Evolutionary conservation across 2,329 filamentous ascomycete species (phyloP).

Genomic region (Aspergillus intermedius): DNA sequence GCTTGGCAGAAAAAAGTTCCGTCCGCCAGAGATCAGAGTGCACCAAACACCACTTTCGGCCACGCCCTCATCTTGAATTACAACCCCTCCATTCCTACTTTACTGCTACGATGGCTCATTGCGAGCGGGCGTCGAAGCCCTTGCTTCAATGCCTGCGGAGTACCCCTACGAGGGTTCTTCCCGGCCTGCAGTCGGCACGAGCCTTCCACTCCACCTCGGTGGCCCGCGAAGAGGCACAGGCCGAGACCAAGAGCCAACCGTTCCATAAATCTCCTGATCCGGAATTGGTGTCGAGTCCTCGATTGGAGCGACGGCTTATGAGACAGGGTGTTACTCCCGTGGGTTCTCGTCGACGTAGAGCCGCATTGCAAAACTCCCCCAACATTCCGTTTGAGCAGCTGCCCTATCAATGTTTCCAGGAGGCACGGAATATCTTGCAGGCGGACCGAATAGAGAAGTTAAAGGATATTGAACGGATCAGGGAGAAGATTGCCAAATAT

Average conservation of each 20-base stretch:
- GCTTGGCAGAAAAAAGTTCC: slow-evolving; percentile 31
- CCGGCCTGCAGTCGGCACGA: slow-evolving; percentile 34
- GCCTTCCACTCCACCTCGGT: slow-evolving; percentile 44
- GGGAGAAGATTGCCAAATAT: slow-evolving; percentile 62
- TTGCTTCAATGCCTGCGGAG: slow-evolving; percentile 37
- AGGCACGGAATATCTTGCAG: slow-evolving; percentile 75
- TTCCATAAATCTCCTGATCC: slow-evolving; percentile 51
- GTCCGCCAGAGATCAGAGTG: slow-evolving; percentile 14
- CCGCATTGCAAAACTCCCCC: slow-evolving; percentile 58
- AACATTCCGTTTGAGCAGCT: slow-evolving; percentile 85
- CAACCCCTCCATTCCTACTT: slow-evolving; percentile 9
- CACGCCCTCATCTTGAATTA: slow-evolving; percentile 11
- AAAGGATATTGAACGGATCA: slow-evolving; percentile 60
- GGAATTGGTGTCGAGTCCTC: slow-evolving; percentile 58
- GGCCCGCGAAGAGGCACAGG: slow-evolving; percentile 40
- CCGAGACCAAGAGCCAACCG: slow-evolving; percentile 30
- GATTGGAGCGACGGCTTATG: slow-evolving; percentile 62
- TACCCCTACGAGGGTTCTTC: slow-evolving; percentile 26
- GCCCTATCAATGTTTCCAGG: slow-evolving; percentile 96
- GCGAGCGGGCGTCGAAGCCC: slow-evolving; percentile 38
- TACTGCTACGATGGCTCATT: slow-evolving; percentile 32
- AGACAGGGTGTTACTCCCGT: slow-evolving; percentile 64
- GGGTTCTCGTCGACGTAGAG: slow-evolving; percentile 77
- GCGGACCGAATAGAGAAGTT: slow-evolving; percentile 78
- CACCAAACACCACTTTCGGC: slow-evolving; percentile 15